Evolutionary conservation across 139 green algal genomes (phyloP), one percentile per base, ranked within the genome.

Genomic region (Closterium sp.): DNA sequence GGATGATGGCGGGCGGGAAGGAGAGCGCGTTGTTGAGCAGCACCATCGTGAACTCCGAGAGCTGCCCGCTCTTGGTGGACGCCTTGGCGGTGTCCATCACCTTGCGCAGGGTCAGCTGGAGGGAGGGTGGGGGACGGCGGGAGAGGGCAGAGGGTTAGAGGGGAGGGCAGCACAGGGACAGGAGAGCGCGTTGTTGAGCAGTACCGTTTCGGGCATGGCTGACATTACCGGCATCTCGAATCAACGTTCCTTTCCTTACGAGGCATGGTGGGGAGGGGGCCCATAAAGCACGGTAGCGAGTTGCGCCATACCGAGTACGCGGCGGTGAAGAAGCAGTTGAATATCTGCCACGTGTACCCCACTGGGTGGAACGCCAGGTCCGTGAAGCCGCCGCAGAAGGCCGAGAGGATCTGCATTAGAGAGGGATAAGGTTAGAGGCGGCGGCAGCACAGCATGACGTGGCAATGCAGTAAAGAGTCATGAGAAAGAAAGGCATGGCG

Each of bases 1-100:
- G 90, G n/a, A 96, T 1, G 1, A 95, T 16, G 5, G 97, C 92
- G n/a, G 97, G 91, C 23, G 97, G 97, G 35, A 99, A 55, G 10
- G 94, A 97, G 12, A 99, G 94, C 90, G 98, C 88, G 92, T 99
- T 99, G 95, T 99, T 99, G 95, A 99, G 98, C 64, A 95, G 96
- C 9, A 97, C 95, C 95, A 96, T 96, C 38, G 87, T 87, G 88
- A 93, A 93, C 91, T 95, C 91, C 21, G 64, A 43, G 19, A 95
- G 84, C 88, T 55, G 23, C 9, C 84, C 90, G 69, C 7, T 91
- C 90, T 36, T 81, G 21, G 91, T 95, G 36, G 90, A 9, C 69
- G 33, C 12, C 76, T 95, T 94, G 19, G 94, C 94, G 4, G 88
- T 96, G 91, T 99, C 97, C 97, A 99, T 99, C 23, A 97, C 96